A percentile compares a stretch with the other conserved stretches of the same genome.
Evolutionary conservation across 1,284 basidiomycete genomes (phyloP).

Genomic region (Amylostereum chailletii): DNA sequence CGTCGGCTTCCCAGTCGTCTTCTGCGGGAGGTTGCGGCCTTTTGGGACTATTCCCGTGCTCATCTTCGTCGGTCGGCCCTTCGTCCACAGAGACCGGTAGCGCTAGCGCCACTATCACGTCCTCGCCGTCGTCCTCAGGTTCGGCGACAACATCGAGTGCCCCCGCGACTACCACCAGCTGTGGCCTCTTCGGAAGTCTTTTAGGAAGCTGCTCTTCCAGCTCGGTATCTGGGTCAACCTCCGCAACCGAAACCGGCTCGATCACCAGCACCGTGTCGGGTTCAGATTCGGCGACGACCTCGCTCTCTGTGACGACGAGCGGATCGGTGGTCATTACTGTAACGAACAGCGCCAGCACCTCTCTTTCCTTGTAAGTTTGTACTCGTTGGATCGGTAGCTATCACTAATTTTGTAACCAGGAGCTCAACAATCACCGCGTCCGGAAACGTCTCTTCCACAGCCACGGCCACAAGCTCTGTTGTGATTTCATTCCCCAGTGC

Average conservation of each 20-base stretch:
- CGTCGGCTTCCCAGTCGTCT: no score
- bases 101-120: neutral
- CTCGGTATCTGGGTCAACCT: neutral
- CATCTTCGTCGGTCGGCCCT: no score
- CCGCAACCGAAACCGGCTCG: neutral
- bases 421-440: neutral
- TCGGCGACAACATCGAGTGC: constrained; percentile 6
- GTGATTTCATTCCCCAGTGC: constrained; percentile 11
- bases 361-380: neutral
- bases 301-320: neutral
- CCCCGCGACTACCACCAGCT: constrained; percentile 9
- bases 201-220: neutral
- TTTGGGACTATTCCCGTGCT: no score
- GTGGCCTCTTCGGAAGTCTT: neutral
- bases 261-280: neutral
- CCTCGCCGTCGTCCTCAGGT: neutral
- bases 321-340: neutral
- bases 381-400: no score
- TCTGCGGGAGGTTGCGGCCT: no score
- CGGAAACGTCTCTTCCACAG: neutral
- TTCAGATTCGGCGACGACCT: constrained; percentile 2
- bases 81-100: no score
- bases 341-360: neutral
- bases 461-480: neutral
- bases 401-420: neutral